Evolutionary conservation across 202 grass and related monocot species (phyloP).

Genomic region (Sporobolus alterniflorus): DNA sequence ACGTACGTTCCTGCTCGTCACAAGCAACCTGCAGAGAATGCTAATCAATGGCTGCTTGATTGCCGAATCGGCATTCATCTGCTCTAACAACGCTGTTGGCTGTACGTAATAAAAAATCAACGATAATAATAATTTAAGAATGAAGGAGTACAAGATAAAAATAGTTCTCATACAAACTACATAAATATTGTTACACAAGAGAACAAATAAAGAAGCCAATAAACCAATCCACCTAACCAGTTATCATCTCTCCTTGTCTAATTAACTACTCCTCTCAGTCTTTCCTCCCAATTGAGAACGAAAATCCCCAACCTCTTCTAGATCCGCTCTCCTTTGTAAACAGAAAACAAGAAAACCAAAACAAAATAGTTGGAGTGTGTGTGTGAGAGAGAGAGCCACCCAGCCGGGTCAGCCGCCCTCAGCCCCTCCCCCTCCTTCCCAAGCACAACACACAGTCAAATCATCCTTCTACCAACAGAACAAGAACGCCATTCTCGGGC

Average conservation of each 20-base stretch:
- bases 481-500: slow-evolving; percentile 39
- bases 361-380: slow-evolving; percentile 4
- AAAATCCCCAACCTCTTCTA: slow-evolving; percentile 43
- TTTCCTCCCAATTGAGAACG: slow-evolving; percentile 17
- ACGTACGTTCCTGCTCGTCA: not conserved
- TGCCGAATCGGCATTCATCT: not conserved
- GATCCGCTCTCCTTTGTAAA: slow-evolving; percentile 42
- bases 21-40: not conserved
- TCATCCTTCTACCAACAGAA: not conserved
- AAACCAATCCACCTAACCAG: slow-evolving; percentile 38
- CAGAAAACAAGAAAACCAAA: not conserved
- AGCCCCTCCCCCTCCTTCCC: not conserved
- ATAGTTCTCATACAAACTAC: not conserved
- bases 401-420: too few relatives aligned
- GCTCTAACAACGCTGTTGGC: not conserved
- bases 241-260: slow-evolving; percentile 26
- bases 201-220: slow-evolving; percentile 35
- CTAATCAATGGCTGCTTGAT: slow-evolving; percentile 21
- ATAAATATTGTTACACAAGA: not conserved
- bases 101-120: not conserved
- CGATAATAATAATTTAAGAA: too few relatives aligned
- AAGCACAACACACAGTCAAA: slow-evolving; percentile 23
- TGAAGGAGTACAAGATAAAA: not conserved
- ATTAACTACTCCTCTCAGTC: slow-evolving; percentile 9
- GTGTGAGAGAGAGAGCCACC: not conserved